Percentiles rank a stretch among this genome's conserved stretches.
Evolutionary conservation across 2,329 filamentous ascomycete genomes (phyloP).

Genomic region (Fusarium penzigii): DNA sequence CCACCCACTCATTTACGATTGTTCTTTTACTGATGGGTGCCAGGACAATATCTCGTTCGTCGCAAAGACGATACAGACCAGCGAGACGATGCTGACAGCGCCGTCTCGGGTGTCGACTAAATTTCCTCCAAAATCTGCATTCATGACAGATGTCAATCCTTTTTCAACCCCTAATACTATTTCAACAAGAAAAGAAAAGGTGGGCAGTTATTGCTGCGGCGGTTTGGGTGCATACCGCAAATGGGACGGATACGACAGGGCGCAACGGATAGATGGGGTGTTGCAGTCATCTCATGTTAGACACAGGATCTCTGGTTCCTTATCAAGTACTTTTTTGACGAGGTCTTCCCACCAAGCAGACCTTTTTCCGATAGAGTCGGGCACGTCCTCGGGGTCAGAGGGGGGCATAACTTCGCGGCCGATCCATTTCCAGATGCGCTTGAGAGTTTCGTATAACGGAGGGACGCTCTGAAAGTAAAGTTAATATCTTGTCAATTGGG

Average conservation of each 20-base stretch:
- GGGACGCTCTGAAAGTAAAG: slow-evolving; percentile 39
- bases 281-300: slow-evolving; percentile 35
- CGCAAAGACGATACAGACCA: slow-evolving; percentile 31
- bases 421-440: slow-evolving; percentile 40
- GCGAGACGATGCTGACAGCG: slow-evolving; percentile 40
- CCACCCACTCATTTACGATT: slow-evolving; percentile 3
- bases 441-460: slow-evolving; percentile 36
- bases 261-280: slow-evolving; percentile 16
- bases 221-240: slow-evolving; percentile 17
- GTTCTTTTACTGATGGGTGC: slow-evolving; percentile 18
- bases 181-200: slow-evolving; percentile 26
- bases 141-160: slow-evolving; percentile 3
- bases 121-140: slow-evolving; percentile 6
- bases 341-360: slow-evolving; percentile 44
- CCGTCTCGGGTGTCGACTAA: slow-evolving; percentile 35
- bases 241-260: slow-evolving; percentile 7
- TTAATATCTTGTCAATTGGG: slow-evolving; percentile 24
- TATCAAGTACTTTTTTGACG: slow-evolving; percentile 33
- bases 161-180: slow-evolving; percentile 15
- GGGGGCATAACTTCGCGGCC: slow-evolving; percentile 26
- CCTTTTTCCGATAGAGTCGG: slow-evolving; percentile 31
- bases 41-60: slow-evolving; percentile 42
- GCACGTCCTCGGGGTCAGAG: slow-evolving; percentile 10
- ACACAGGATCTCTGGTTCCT: slow-evolving; percentile 39
- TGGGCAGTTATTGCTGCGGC: slow-evolving; percentile 28